These are phyloP conservation scores for Cephalotrichum gorgonifer DNA, from an alignment of 2,329 filamentous ascomycete species.

Conservation along the genomic window DNA sequence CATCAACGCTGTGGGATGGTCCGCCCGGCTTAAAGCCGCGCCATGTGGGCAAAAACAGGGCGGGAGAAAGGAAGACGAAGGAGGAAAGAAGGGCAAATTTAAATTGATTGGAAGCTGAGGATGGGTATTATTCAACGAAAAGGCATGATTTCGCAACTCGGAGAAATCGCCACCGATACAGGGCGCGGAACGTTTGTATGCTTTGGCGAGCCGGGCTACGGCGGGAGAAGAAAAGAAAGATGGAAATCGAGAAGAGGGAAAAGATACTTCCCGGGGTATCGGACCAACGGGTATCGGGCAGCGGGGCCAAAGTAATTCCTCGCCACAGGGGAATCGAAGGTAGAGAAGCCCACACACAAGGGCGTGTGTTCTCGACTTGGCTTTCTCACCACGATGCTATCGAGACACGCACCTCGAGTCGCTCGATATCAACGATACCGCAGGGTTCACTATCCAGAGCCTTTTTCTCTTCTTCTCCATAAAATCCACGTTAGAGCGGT, in stretches of 20 bases:
- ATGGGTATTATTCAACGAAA: neutral
- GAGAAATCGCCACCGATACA: neutral
- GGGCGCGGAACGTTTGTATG: neutral
- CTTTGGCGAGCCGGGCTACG: neutral
- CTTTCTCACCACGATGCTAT: neutral
- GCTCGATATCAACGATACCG: neutral
- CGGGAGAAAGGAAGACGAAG: neutral
- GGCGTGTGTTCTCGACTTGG: neutral
- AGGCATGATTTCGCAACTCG: neutral
- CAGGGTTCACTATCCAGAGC: neutral
- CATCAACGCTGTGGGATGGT: too few relatives aligned
- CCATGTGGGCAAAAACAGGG: too few relatives aligned
- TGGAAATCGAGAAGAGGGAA: neutral
- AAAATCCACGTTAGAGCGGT: neutral
- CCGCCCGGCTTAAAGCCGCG: too few relatives aligned
- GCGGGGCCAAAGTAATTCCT: conserved; percentile 2
- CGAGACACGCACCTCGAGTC: neutral
- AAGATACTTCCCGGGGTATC: conserved; percentile 3
- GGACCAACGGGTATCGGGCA: conserved; percentile 5
- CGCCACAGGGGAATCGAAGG: neutral
- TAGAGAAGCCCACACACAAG: neutral
- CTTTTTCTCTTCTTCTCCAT: neutral
- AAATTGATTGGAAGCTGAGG: neutral
- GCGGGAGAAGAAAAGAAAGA: neutral
- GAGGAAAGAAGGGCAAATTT: neutral